A percentile compares a stretch with the other conserved stretches of the same genome.
Evolutionary conservation across 352 stramenopile genomes (phyloP).

Genomic region (Globisporangium nagaii): DNA sequence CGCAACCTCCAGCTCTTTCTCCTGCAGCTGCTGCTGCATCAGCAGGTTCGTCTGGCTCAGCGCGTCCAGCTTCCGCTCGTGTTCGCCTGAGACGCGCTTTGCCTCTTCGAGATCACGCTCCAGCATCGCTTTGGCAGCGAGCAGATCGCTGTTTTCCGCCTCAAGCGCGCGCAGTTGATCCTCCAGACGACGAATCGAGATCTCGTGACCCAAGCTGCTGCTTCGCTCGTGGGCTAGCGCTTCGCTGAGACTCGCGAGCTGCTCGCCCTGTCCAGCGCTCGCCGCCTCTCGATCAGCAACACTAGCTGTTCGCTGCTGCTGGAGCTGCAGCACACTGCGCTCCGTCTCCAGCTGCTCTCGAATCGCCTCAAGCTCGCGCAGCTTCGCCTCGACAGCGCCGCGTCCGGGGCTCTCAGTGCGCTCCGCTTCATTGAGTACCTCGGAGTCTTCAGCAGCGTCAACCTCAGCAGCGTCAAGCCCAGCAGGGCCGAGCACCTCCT

Average conservation of each 20-base stretch:
- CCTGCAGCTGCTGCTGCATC: conserved; percentile 1
- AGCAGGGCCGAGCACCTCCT: too few relatives aligned
- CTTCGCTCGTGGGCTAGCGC: neutral
- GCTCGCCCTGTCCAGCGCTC: conserved; percentile 4
- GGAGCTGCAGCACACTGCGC: neutral
- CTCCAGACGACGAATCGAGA: neutral
- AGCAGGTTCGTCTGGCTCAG: neutral
- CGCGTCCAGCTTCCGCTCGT: neutral
- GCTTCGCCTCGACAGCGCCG: neutral
- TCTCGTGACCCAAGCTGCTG: neutral
- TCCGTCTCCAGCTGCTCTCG: conserved; percentile 7
- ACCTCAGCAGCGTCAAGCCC: too few relatives aligned
- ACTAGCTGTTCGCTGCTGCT: neutral
- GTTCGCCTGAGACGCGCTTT: neutral
- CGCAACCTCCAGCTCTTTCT: neutral
- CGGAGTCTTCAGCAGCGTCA: neutral
- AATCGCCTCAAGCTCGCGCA: conserved; percentile 11
- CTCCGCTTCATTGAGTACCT: too few relatives aligned
- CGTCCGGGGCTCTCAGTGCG: neutral
- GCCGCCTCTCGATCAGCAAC: neutral
- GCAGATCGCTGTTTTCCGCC: neutral
- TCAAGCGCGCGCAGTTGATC: neutral
- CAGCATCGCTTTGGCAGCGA: neutral
- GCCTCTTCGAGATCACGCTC: neutral
- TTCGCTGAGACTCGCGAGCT: neutral